A percentile compares a stretch with the other conserved stretches of the same genome.
These are phyloP conservation scores for Candida bentonensis DNA, from an alignment of 805 yeast species.

Conservation along the genomic window DNA sequence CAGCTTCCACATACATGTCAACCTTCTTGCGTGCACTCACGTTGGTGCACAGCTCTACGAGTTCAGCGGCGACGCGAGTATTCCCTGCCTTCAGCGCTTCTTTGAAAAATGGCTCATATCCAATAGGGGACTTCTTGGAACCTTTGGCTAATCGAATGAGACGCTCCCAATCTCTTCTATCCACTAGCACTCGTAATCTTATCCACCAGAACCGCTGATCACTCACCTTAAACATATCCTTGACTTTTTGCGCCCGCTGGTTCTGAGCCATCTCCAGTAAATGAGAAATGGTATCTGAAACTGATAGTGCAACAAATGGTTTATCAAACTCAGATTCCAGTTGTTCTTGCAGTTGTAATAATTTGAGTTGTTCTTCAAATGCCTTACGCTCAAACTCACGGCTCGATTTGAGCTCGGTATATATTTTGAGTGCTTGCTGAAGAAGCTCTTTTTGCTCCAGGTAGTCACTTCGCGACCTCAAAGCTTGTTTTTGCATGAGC, in stretches of 20 bases:
- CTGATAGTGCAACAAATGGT: slow-evolving; percentile 28
- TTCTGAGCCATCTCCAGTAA: slow-evolving; percentile 37
- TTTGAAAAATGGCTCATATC: slow-evolving; percentile 49
- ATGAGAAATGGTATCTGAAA: slow-evolving; percentile 33
- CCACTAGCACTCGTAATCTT: slow-evolving; percentile 34
- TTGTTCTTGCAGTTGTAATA: slow-evolving; percentile 31
- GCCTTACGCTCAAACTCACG: slow-evolving; percentile 24
- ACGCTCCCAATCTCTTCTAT: slow-evolving; percentile 38
- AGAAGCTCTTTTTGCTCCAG: not conserved
- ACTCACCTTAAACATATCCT: slow-evolving; percentile 39
- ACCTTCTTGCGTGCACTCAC: slow-evolving; percentile 33
- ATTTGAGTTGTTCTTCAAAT: slow-evolving; percentile 31
- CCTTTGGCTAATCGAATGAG: slow-evolving; percentile 37
- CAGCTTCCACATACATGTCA: slow-evolving; percentile 35
- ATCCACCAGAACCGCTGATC: slow-evolving; percentile 44
- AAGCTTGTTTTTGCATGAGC: slow-evolving; percentile 23
- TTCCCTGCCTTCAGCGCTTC: slow-evolving; percentile 42
- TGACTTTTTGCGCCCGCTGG: slow-evolving; percentile 32
- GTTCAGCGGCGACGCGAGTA: slow-evolving; percentile 42
- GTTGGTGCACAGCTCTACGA: slow-evolving; percentile 38
- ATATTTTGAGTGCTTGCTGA: slow-evolving; percentile 6
- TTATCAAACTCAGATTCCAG: slow-evolving; percentile 30
- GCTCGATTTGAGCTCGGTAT: slow-evolving; percentile 20
- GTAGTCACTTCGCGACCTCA: slow-evolving; percentile 1
- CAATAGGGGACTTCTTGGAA: slow-evolving; percentile 50